Conservation (phyloP, 2,329 filamentous ascomycete species). For the Trichoderma semiorbis region DNA sequence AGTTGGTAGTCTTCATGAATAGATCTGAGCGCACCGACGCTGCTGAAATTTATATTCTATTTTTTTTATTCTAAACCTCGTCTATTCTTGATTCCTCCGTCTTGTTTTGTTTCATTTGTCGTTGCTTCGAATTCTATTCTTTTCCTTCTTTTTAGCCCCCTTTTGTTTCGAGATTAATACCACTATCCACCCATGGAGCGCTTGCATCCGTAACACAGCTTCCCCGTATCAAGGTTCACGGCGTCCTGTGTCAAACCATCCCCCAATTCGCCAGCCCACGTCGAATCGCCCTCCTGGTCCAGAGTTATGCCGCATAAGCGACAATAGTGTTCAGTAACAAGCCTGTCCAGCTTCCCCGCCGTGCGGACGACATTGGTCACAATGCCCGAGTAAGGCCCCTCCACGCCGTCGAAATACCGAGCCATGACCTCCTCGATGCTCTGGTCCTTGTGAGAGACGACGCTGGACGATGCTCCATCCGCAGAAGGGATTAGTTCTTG, state of each 20-base stretch:
- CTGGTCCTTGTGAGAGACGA: conserved; percentile 68
- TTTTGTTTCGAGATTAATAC: background rate
- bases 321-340: conserved; percentile 47
- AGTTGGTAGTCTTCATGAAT: conserved; percentile 19
- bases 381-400: conserved; percentile 82
- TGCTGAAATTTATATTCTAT: conserved; percentile 1
- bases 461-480: conserved; percentile 29
- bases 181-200: conserved; percentile 55
- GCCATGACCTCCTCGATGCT: conserved; percentile 90
- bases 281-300: conserved; percentile 59
- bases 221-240: conserved; percentile 28
- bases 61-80: background rate
- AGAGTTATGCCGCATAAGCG: conserved; percentile 67
- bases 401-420: conserved; percentile 79
- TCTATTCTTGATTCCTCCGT: background rate
- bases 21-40: conserved; percentile 13
- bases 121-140: background rate
- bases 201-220: conserved; percentile 71
- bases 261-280: conserved; percentile 60
- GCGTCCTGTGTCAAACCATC: conserved; percentile 32
- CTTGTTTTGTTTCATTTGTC: background rate
- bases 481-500: conserved; percentile 44
- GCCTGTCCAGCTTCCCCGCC: conserved; percentile 69
- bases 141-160: conserved; percentile 5
- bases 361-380: conserved; percentile 95